These are phyloP conservation scores for Claviceps sp. DNA, from an alignment of 2,329 filamentous ascomycete genomes.

Conservation along the genomic window DNA sequence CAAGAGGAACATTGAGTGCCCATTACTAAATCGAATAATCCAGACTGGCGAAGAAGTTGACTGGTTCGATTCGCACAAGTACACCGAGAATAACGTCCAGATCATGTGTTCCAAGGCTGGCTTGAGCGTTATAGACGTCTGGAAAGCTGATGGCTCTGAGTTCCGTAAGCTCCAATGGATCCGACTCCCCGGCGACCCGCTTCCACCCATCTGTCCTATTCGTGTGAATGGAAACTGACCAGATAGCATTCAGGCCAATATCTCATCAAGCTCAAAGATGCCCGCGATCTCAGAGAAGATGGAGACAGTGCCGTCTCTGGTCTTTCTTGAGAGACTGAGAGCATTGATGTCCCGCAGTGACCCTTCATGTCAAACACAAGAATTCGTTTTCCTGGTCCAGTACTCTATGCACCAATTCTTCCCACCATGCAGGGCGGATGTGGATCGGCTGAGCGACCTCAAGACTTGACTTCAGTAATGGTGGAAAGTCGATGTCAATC, in stretches of 20 bases:
- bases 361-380: conserved; percentile 23
- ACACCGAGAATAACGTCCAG: conserved; percentile 21
- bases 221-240: conserved; percentile 9
- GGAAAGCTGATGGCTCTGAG: conserved; percentile 24
- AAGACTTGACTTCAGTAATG: conserved; percentile 5
- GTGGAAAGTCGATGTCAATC: conserved; percentile 17
- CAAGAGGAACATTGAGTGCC: conserved; percentile 18
- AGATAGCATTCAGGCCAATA: conserved; percentile 20
- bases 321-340: conserved; percentile 2
- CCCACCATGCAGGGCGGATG: conserved; percentile 25
- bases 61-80: conserved; percentile 32
- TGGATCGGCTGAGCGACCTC: conserved; percentile 13
- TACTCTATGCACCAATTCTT: conserved; percentile 22
- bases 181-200: not conserved
- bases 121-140: conserved; percentile 21
- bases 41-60: conserved; percentile 23
- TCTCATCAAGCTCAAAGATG: conserved; percentile 19
- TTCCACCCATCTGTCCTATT: not conserved
- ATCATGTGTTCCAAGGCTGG: conserved; percentile 27
- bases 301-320: conserved; percentile 25
- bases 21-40: conserved; percentile 14
- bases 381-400: conserved; percentile 20
- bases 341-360: not conserved
- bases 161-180: conserved; percentile 20
- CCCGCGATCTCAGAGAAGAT: conserved; percentile 19